phyloP scores from a whole-genome alignment of 441 rosid genomes.

The Isatis lusitanica region DNA sequence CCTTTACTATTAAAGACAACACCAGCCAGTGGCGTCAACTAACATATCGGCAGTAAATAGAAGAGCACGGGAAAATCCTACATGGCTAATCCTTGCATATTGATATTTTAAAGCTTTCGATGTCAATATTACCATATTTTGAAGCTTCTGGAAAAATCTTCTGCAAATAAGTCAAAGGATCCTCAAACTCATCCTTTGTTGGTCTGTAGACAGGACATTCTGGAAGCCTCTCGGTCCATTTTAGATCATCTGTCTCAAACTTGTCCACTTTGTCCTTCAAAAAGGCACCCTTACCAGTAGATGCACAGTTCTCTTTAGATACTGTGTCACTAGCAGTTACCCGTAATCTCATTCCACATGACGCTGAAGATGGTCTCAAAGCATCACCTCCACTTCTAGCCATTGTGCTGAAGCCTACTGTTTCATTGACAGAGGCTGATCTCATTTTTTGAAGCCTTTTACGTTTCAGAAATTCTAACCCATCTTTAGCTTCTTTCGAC shows the following conservation, averaged over 20 bases:
- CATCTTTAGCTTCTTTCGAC: slow-evolving; percentile 74
- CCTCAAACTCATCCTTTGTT: slow-evolving; percentile 93
- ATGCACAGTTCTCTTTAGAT: slow-evolving; percentile 37
- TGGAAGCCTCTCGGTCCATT: slow-evolving; percentile 87
- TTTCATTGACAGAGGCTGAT: slow-evolving; percentile 51
- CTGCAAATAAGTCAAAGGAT: slow-evolving; percentile 89
- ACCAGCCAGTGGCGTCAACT: neutral
- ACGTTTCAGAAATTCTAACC: slow-evolving; percentile 77
- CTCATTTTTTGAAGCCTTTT: slow-evolving; percentile 79
- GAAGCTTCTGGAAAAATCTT: slow-evolving; percentile 98
- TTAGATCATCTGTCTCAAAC: slow-evolving; percentile 69
- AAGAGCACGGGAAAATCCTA: neutral
- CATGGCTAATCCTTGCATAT: neutral
- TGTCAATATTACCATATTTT: slow-evolving; percentile 63
- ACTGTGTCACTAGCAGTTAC: slow-evolving; percentile 45
- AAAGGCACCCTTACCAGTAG: slow-evolving; percentile 52
- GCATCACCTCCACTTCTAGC: slow-evolving; percentile 91
- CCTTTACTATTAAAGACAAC: neutral
- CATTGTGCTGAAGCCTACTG: slow-evolving; percentile 47
- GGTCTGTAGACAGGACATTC: slow-evolving; percentile 96
- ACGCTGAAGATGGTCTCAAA: slow-evolving; percentile 61
- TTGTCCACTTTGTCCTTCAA: slow-evolving; percentile 72
- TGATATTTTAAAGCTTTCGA: neutral
- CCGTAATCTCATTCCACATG: slow-evolving; percentile 77
- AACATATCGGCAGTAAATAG: slow-evolving; percentile 5